Evolutionary conservation across 2,329 filamentous ascomycete species (phyloP).

Genomic region (Gaeumannomyces tritici): DNA sequence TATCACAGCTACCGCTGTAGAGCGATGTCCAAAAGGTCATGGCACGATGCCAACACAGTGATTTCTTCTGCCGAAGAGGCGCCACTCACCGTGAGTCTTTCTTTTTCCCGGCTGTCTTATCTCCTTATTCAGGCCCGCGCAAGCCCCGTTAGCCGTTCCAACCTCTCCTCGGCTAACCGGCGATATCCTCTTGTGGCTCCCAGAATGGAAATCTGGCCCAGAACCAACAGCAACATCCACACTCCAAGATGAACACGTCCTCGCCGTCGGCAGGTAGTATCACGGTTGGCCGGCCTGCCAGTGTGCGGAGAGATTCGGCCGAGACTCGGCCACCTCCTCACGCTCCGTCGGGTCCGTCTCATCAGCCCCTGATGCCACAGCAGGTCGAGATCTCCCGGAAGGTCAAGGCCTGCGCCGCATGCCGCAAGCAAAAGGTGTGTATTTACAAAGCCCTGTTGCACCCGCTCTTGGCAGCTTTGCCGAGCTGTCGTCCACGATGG

Average conservation of each 20-base stretch:
- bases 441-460: background rate
- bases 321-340: background rate
- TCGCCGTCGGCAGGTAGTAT: background rate
- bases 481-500: background rate
- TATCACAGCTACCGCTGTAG: background rate
- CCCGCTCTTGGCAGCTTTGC: background rate
- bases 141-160: background rate
- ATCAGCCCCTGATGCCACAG: background rate
- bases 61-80: background rate
- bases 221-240: background rate
- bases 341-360: background rate
- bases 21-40: background rate
- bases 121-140: no score
- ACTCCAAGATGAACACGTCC: background rate
- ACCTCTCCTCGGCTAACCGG: background rate
- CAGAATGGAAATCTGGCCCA: background rate
- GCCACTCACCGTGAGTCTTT: background rate
- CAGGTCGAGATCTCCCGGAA: constrained; percentile 22
- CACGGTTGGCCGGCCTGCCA: background rate
- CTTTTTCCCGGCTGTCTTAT: background rate
- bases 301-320: background rate
- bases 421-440: constrained; percentile 28
- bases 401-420: constrained; percentile 30
- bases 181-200: background rate
- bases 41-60: background rate